Base-by-base conservation (phyloP, 768 basidiomycete species). In the Tricholoma matsutake region DNA sequence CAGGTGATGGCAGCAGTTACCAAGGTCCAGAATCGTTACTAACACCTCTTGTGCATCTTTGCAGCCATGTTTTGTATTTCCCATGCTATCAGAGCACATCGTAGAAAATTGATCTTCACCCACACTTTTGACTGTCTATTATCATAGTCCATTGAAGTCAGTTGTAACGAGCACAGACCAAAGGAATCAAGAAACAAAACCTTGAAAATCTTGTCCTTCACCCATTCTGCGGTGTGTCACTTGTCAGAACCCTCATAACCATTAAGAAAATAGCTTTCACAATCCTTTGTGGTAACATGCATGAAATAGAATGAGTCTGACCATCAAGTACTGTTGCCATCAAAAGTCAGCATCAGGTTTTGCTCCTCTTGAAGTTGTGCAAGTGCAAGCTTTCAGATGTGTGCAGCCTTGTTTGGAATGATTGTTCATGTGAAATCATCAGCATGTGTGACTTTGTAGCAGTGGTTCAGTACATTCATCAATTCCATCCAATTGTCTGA, bases 181-280 rank as follows among this genome's bases (percentile, higher is more conserved):
- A 16, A 41, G 5, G 5, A 11, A 28, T 34, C 1, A 52, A 41
- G 16, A 32, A 34, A 16, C 16, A 18, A 32, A 25, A 32, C 53
- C 29, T 54, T 28, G 3, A 54, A n/a, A 54, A 47, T 39, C 55
- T 22, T 14, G 13, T 51, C 41, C 31, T 56, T 45, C n/a, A 61
- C 20, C 56, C 56, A 61, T 9, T 29, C 32, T 20, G 43, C 45
- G 6, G 18, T 57, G 54, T 61, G 60, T 8, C 18, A 11, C 28
- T 61, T 18, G 3, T 49, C 56, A 16, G 41, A 18, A 28, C 37
- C 60, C 31, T 61, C 32, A 10, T 57, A 47, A 16, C 55, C 56
- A 25, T 47, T 28, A 8, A 61, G 41, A 55, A 61, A 47, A 22
- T 43, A 61, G 20, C 10, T 28, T 4, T 57, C 18, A 11, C 56